Evolutionary conservation across 2,329 filamentous ascomycete genomes (phyloP), one percentile per base, ranked within the genome.

Genomic region (Alternaria arborescens): DNA sequence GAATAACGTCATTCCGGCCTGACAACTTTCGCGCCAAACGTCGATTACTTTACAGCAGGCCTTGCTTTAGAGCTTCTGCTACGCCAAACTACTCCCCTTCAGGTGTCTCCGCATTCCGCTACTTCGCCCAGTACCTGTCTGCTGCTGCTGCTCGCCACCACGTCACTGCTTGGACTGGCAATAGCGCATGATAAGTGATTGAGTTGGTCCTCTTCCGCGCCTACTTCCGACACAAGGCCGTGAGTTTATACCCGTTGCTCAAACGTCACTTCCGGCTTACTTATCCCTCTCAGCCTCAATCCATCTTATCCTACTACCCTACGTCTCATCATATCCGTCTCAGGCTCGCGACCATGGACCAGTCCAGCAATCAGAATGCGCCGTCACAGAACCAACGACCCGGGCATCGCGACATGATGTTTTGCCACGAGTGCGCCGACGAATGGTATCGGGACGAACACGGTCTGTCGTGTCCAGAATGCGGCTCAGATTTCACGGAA

Each of bases 361-460:
- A 53, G 58, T 58, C 73, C 32, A 62, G 57, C 18, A 55, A 22
- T 40, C 63, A 66, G 52, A 47, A 67, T 53, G 63, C 70, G 52
- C 56, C 65, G 52, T 52, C 57, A 48, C 66, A 68, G 52, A 51
- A 57, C 42, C 65, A 64, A 51, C 62, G 60, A 52, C 60, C 73
- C n/a, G 71, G 61, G 40, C 71, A 70, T 54, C 75, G 76, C 64
- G 91, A 97, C 74, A 87, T 94, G 66, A 89, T 97, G 55, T 96
- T 86, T 78, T 99, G 95, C 79, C 93, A 98, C 79, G 81, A 85
- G 61, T 98, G 95, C 81, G 78, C 85, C 53, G 81, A 91, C 65
- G 90, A 97, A 77, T 98, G 93, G 93, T 92, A 90, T 72, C 84
- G 87, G 61, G 87, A 92, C 61, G 86, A 91, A 65, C 83, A 86